Base-by-base conservation (phyloP, 768 basidiomycete species). In the Coprinopsis sp. region DNA sequence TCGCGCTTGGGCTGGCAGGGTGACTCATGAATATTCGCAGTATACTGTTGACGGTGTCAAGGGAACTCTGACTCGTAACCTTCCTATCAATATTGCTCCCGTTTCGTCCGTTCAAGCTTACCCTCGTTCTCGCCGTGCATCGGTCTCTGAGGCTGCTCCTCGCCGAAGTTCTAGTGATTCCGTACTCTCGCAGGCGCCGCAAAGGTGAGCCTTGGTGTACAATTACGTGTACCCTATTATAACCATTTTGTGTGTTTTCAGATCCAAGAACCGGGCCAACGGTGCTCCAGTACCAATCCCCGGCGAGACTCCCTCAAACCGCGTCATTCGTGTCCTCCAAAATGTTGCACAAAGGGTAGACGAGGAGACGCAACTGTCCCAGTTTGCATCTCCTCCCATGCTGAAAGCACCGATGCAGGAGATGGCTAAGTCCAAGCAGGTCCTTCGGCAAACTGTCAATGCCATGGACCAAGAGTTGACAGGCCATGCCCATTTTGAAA, bases 1-100 rank as follows among this genome's bases (percentile, higher is more conserved):
- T n/a, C 22, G 28, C 46, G 25, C 39, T 31, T 37, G 18, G 23
- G 13, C 25, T 4, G 21, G 4, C 22, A 18, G 10, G 21, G 37
- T 48, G 30, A 44, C 34, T 25, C 24, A 44, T 50, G 13, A 39
- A 36, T 47, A n/a, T n/a, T n/a, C n/a, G n/a, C 22, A 57, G 44
- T 53, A 87, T 83, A 90, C 81, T 59, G 74, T 87, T 54, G 89
- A 91, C 44, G 84, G 85, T 25, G 72, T 82, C 58, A 87, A 91
- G 58, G 84, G 84, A 37, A 68, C 74, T 23, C 72, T 91, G 22
- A 60, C 74, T 8, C 80, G 81, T 53, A 81, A 76, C 18, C 85
- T 91, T 57, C 78, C 77, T 52, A 70, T 91, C 49, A 78, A 73
- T 43, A 82, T 91, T 55, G 85, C 87, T 2, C 86, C 89, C 14